Conservation (phyloP, 306 rosid genomes). For the Glycine latifolia region DNA sequence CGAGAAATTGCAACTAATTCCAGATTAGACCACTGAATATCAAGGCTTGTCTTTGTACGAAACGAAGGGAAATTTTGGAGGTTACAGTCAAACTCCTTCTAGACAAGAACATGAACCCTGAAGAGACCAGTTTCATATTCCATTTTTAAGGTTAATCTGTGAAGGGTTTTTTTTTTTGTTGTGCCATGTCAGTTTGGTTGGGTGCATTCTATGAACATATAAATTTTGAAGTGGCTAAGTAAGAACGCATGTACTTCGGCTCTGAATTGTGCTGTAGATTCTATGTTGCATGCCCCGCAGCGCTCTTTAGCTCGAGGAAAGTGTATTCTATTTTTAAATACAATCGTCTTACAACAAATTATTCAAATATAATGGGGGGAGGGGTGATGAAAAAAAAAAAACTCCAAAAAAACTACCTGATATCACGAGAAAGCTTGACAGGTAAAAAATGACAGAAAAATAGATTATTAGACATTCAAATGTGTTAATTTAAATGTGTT, state of each 20-base stretch:
- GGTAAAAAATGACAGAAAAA: conserved; percentile 43
- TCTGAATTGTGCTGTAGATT: not conserved
- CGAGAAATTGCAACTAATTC: not conserved
- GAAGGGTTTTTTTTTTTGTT: not conserved
- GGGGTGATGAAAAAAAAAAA: not conserved
- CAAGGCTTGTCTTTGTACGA: not conserved
- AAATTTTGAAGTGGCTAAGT: no score
- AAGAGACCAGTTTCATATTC: conserved; percentile 8
- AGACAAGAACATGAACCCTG: not conserved
- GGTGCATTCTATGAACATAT: not conserved
- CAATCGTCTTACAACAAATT: conserved; percentile 44
- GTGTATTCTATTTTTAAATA: conserved; percentile 29
- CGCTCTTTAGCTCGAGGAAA: conserved; percentile 23
- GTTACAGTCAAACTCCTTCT: not conserved
- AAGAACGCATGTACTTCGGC: not conserved
- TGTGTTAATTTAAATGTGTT: conserved; percentile 55
- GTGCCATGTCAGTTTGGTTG: not conserved
- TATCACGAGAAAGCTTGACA: conserved; percentile 35
- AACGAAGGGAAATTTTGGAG: not conserved
- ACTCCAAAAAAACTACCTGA: conserved; percentile 36
- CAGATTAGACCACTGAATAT: not conserved
- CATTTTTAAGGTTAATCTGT: not conserved
- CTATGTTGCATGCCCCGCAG: conserved; percentile 13
- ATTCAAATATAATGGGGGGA: conserved; percentile 14
- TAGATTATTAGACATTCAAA: conserved; percentile 58